Percentiles rank a stretch among this genome's conserved stretches.
Conservation (phyloP, 2,329 filamentous ascomycete genomes). For the Madurella mycetomatis region DNA sequence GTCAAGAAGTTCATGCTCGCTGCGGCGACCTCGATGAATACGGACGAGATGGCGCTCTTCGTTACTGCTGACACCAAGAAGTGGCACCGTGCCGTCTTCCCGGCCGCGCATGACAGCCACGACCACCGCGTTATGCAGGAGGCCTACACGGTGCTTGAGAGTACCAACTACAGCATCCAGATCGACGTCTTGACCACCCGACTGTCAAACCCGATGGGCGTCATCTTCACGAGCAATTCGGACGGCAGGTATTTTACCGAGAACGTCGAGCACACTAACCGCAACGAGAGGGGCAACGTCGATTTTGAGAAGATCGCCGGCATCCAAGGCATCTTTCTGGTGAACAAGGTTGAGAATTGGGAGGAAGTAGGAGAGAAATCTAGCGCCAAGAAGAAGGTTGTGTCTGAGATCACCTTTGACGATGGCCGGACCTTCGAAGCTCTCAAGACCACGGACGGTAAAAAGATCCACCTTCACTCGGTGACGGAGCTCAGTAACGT, state of each 20-base stretch:
- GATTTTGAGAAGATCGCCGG: conserved; percentile 93
- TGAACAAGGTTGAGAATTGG: conserved; percentile 86
- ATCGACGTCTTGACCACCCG: conserved; percentile 79
- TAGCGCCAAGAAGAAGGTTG: conserved; percentile 59
- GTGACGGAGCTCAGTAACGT: conserved; percentile 79
- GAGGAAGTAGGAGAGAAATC: conserved; percentile 60
- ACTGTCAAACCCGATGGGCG: conserved; percentile 69
- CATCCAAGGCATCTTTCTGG: conserved; percentile 87
- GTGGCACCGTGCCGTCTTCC: conserved; percentile 92
- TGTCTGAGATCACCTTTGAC: conserved; percentile 87
- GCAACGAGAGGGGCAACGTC: conserved; percentile 68
- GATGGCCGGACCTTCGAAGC: conserved; percentile 82
- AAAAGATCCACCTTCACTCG: conserved; percentile 81
- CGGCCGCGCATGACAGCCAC: conserved; percentile 39
- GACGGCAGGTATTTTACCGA: conserved; percentile 94
- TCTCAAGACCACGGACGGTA: conserved; percentile 59
- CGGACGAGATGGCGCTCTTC: conserved; percentile 87
- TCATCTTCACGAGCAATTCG: conserved; percentile 92
- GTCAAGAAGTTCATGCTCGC: conserved; percentile 86
- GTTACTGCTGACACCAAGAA: conserved; percentile 76
- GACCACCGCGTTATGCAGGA: conserved; percentile 77
- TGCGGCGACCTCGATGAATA: conserved; percentile 72
- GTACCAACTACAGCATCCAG: conserved; percentile 96
- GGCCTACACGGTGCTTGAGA: conserved; percentile 90
- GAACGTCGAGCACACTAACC: conserved; percentile 90